Evolutionary conservation across 352 stramenopile genomes (phyloP).

Genomic region (Lagenidium giganteum): DNA sequence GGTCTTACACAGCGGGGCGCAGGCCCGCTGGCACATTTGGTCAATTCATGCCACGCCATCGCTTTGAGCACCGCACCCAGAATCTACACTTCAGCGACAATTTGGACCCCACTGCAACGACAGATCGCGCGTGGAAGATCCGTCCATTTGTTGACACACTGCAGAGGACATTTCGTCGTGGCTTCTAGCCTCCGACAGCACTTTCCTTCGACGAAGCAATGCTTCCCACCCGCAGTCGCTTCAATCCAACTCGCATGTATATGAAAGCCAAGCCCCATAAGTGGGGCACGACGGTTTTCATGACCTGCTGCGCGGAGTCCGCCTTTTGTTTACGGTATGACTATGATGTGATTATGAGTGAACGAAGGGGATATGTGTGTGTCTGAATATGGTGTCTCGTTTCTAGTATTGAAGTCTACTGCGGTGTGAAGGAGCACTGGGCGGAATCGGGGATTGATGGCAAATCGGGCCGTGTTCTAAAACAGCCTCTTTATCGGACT

Average conservation of each 20-base stretch:
- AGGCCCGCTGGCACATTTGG: slow-evolving; percentile 7
- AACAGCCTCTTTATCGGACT: slow-evolving; percentile 15
- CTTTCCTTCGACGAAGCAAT: slow-evolving; percentile 15
- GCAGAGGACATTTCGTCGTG: slow-evolving; percentile 3
- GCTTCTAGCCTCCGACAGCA: neutral
- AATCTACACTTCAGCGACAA: slow-evolving; percentile 16
- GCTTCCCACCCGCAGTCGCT: neutral
- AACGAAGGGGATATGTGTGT: too few relatives aligned
- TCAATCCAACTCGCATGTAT: slow-evolving; percentile 4
- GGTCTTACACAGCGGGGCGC: slow-evolving; percentile 1
- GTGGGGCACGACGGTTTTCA: slow-evolving; percentile 11
- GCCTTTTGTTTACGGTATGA: slow-evolving; percentile 12
- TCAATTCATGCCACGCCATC: neutral
- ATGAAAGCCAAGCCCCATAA: slow-evolving; percentile 15
- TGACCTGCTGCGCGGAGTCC: slow-evolving; percentile 7
- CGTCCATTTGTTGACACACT: neutral
- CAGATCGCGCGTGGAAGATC: slow-evolving; percentile 10
- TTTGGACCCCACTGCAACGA: neutral
- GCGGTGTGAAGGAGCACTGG: slow-evolving; percentile 1
- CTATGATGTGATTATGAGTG: too few relatives aligned
- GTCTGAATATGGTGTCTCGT: too few relatives aligned
- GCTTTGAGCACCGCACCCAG: neutral
- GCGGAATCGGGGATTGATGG: neutral
- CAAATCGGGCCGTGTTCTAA: slow-evolving; percentile 9
- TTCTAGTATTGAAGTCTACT: slow-evolving; percentile 15